phyloP scores from a whole-genome alignment of 495 filamentous ascomycete species.

The Podospora conica region DNA sequence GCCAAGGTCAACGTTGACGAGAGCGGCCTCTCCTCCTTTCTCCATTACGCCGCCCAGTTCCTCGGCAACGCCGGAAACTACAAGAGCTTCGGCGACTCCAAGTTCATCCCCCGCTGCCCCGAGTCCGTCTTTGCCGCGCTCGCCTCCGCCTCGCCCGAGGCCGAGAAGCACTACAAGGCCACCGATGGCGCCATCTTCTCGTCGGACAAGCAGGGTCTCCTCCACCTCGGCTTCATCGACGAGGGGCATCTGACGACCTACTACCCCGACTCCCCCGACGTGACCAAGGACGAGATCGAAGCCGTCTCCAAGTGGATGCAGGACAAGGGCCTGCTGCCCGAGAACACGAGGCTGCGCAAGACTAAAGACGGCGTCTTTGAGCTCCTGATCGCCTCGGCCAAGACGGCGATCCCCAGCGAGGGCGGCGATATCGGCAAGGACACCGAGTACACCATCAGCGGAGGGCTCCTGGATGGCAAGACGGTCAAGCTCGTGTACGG shows the following conservation, averaged over 20 bases:
- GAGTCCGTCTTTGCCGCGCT: slow-evolving; percentile 62
- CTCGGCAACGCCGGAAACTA: slow-evolving; percentile 92
- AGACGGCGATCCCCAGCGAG: slow-evolving; percentile 38
- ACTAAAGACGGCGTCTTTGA: slow-evolving; percentile 65
- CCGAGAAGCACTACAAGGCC: slow-evolving; percentile 59
- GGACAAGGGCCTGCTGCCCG: slow-evolving; percentile 61
- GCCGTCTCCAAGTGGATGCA: slow-evolving; percentile 67
- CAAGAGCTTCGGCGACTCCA: slow-evolving; percentile 91
- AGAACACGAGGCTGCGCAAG: slow-evolving; percentile 86
- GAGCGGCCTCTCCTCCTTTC: slow-evolving; percentile 64
- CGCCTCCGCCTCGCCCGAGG: slow-evolving; percentile 54
- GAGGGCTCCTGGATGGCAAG: slow-evolving; percentile 60
- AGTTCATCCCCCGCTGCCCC: slow-evolving; percentile 79
- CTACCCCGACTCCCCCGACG: slow-evolving; percentile 80
- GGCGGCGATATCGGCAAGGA: slow-evolving; percentile 66
- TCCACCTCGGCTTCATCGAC: slow-evolving; percentile 83
- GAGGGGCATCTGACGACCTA: slow-evolving; percentile 84
- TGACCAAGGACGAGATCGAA: slow-evolving; percentile 79
- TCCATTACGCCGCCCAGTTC: slow-evolving; percentile 85
- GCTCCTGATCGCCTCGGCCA: slow-evolving; percentile 75
- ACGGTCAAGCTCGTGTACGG: slow-evolving; percentile 68
- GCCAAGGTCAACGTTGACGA: slow-evolving; percentile 63
- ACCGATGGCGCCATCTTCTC: slow-evolving; percentile 71
- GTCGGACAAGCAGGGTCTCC: slow-evolving; percentile 55
- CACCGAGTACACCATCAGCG: slow-evolving; percentile 58